A percentile compares a stretch with the other conserved stretches of the same genome.
These are phyloP conservation scores for Aspergillus taichungensis DNA, from an alignment of 495 filamentous ascomycete genomes.

Conservation along the genomic window DNA sequence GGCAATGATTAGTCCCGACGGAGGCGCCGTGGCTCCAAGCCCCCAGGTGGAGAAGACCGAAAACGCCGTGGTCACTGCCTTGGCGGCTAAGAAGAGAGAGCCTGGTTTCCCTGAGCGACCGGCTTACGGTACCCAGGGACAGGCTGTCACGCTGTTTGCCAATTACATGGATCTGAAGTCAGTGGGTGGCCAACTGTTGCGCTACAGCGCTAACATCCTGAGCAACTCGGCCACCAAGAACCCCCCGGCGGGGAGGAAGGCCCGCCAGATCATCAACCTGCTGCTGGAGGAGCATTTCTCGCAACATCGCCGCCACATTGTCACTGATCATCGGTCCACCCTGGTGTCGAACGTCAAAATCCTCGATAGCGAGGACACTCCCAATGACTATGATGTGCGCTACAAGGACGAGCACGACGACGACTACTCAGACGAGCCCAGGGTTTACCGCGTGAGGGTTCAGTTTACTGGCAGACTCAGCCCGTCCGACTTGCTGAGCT, in stretches of 20 bases:
- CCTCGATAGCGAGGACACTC: constrained; percentile 5
- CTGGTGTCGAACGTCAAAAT: constrained; percentile 37
- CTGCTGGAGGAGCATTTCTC: constrained; percentile 36
- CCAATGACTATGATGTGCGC: constrained; percentile 24
- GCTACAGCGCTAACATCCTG: constrained; percentile 26
- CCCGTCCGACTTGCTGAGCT: constrained; percentile 42
- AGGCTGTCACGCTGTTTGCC: constrained; percentile 44
- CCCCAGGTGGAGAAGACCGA: constrained; percentile 23
- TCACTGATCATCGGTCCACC: constrained; percentile 51
- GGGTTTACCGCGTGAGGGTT: constrained; percentile 37
- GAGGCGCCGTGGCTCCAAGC: constrained; percentile 14
- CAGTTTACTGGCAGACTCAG: constrained; percentile 35
- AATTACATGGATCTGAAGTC: constrained; percentile 53
- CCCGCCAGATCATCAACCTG: constrained; percentile 41
- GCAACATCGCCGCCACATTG: constrained; percentile 24
- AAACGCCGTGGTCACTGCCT: constrained; percentile 16
- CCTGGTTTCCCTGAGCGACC: constrained; percentile 34
- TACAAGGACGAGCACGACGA: constrained; percentile 32
- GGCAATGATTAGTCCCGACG: constrained; percentile 12
- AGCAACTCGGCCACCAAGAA: constrained; percentile 17
- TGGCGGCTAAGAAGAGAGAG: constrained; percentile 15
- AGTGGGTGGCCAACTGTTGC: constrained; percentile 25
- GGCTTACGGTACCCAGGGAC: constrained; percentile 49
- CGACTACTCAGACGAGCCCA: constrained; percentile 29
- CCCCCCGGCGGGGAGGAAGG: constrained; percentile 44